Evolutionary conservation across 2,329 filamentous ascomycete species (phyloP), one percentile per base, ranked within the genome.

Genomic region (Bipolaris zeicola): DNA sequence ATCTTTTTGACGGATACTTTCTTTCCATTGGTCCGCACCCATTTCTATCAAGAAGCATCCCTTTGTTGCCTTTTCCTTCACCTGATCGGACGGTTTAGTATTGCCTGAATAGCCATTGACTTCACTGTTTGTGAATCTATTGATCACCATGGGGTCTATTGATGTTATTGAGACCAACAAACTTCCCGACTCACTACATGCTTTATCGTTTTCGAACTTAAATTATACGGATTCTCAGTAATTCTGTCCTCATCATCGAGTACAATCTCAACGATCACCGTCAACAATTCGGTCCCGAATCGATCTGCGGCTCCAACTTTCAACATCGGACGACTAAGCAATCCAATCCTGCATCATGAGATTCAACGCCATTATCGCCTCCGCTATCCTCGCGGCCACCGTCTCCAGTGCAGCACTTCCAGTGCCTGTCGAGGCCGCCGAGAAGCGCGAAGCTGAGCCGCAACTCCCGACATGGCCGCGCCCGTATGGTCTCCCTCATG

Each of bases 341-440:
- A 36, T 57, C 58, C 36, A 57, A 48, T 48, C 50, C 45, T 45
- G 64, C 70, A 78, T 55, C 50, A 85, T 85, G 82, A 83, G 81
- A 76, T 64, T 82, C 69, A 72, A 78, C 62, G 67, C 76, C 51
- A 54, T 81, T 50, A 65, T 81, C 50, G 65, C 77, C 45, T 72
- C 78, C 52, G 64, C 72, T 49, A 67, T 80, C 48, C 58, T 82
- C 46, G 77, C 77, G 50, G 76, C 75, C 47, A 75, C 76, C 66
- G 69, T 75, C 61, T 70, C 75, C 58, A 72, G 72, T 50, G 76
- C 77, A 54, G 75, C 72, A 69, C 61, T 76, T 52, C 77, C 78
- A 64, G 72, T 75, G 59, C 66, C 56, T 38, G 56, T 52, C 22
- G 52, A 48, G 44, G 47, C 31, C 50, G 61, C 62, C 52, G 37